These are phyloP conservation scores for Yamadazyma atmosphaerica DNA, from an alignment of 1,139 yeast species.

Conservation along the genomic window DNA sequence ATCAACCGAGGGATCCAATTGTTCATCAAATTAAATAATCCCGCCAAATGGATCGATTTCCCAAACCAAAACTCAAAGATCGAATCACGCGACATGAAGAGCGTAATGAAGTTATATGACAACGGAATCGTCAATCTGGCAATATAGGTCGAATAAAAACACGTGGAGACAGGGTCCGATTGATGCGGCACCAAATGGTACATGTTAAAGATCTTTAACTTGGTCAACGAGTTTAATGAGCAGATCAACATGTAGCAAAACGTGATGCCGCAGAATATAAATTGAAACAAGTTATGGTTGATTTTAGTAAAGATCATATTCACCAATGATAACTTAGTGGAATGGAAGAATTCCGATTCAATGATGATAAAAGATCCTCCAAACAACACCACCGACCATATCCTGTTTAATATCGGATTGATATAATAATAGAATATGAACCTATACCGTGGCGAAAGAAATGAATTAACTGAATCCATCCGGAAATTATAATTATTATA, in stretches of 20 bases:
- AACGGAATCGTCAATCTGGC: slow-evolving; percentile 83
- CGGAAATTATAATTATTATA: slow-evolving; percentile 30
- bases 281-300: slow-evolving; percentile 27
- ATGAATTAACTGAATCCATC: slow-evolving; percentile 18
- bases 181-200: slow-evolving; percentile 70
- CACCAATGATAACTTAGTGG: slow-evolving; percentile 62
- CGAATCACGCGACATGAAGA: slow-evolving; percentile 52
- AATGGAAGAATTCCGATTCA: slow-evolving; percentile 76
- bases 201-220: slow-evolving; percentile 69
- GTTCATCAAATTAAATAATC: slow-evolving; percentile 71
- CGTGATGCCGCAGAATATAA: slow-evolving; percentile 37
- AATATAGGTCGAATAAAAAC: slow-evolving; percentile 78
- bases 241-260: slow-evolving; percentile 69
- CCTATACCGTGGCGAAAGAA: slow-evolving; percentile 23
- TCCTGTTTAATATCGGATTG: slow-evolving; percentile 47
- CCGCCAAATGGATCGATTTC: slow-evolving; percentile 70
- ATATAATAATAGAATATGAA: slow-evolving; percentile 41
- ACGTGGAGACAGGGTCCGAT: slow-evolving; percentile 72
- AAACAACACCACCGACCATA: slow-evolving; percentile 40
- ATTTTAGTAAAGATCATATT: slow-evolving; percentile 42
- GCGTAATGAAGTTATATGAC: slow-evolving; percentile 73
- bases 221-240: slow-evolving; percentile 65
- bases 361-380: slow-evolving; percentile 51
- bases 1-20: slow-evolving; percentile 75
- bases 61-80: slow-evolving; percentile 66